Base-by-base conservation (phyloP, 2,329 filamentous ascomycete species). In the Elsinoe ampelina region DNA sequence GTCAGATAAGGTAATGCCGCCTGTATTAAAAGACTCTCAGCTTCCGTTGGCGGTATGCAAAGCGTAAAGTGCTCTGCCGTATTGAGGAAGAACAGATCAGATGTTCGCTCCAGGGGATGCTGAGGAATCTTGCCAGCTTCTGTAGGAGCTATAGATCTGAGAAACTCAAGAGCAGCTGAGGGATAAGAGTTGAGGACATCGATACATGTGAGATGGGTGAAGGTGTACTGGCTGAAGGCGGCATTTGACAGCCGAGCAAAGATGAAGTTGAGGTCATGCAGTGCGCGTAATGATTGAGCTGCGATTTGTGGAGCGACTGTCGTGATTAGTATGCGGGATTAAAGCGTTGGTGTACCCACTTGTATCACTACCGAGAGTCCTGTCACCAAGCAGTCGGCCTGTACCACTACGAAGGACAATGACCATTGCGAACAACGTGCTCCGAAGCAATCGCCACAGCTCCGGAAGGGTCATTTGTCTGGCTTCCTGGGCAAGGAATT, bases 61-160 rank as follows among this genome's bases (percentile, higher is more conserved):
- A 90, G 75, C 0, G 89, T 84, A 59, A 95, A 83, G 68, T 95
- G 88, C 68, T 95, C 91, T 1, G 87, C 85, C 0, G 85, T 81
- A 66, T 95, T 93, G 60, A 96, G 80, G 71, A 95, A 95, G 73
- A 89, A 95, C 13, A 95, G 79, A 66, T 93, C 87, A n/a, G 92
- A 74, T 15, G 80, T 85, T 58, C 86, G 79, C 62, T 89, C 81
- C 1, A 89, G 74, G 4, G 85, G 82, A 61, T 86, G 80, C 5
- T 73, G 71, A 0, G 85, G 80, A 32, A 86, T 81, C 38, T 75
- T 71, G 39, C 80, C 77, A 15, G 78, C 68, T 58, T 79, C 73
- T 41, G 71, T 70, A 5, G 81, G 81, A 58, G 79, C 77, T 51
- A 86, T 85, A 17, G 80, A 78, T 59, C 77, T 75, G 20, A 95